phyloP scores from a whole-genome alignment of 768 basidiomycete genomes.

The Mycena galericulata region DNA sequence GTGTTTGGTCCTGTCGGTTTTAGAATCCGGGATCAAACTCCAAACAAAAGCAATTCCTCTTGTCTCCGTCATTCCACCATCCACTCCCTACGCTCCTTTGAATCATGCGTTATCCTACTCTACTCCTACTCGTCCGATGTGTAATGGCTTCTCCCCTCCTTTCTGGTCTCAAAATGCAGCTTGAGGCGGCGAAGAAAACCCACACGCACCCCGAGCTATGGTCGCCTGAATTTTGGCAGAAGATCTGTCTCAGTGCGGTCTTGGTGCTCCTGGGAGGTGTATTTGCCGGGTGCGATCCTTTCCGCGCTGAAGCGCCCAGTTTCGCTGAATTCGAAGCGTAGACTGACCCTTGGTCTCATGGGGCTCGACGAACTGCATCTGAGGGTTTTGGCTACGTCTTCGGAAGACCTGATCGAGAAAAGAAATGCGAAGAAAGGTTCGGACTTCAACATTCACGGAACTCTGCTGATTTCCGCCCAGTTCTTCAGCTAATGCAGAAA shows the following conservation, averaged over 20 bases:
- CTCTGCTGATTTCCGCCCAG: slow-evolving; percentile 41
- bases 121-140: no score
- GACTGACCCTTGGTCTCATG: slow-evolving; percentile 93
- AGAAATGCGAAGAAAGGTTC: slow-evolving; percentile 77
- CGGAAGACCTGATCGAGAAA: slow-evolving; percentile 77
- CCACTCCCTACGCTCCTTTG: no score
- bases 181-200: slow-evolving; percentile 9
- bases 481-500: slow-evolving; percentile 65
- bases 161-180: slow-evolving; percentile 8
- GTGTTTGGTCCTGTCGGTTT: no score
- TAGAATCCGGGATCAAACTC: no score
- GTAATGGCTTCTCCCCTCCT: slow-evolving; percentile 1
- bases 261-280: slow-evolving; percentile 91
- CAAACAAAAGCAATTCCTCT: no score
- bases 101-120: no score
- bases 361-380: slow-evolving; percentile 93
- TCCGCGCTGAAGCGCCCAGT: background rate
- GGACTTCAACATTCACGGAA: no score
- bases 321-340: slow-evolving; percentile 47
- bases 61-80: no score
- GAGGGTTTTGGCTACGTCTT: slow-evolving; percentile 85
- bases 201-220: slow-evolving; percentile 22
- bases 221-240: slow-evolving; percentile 68
- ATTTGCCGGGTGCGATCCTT: slow-evolving; percentile 82
- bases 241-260: slow-evolving; percentile 70